Conservation (phyloP, 129 eudicot genomes). For the Ambrosia trifida region DNA sequence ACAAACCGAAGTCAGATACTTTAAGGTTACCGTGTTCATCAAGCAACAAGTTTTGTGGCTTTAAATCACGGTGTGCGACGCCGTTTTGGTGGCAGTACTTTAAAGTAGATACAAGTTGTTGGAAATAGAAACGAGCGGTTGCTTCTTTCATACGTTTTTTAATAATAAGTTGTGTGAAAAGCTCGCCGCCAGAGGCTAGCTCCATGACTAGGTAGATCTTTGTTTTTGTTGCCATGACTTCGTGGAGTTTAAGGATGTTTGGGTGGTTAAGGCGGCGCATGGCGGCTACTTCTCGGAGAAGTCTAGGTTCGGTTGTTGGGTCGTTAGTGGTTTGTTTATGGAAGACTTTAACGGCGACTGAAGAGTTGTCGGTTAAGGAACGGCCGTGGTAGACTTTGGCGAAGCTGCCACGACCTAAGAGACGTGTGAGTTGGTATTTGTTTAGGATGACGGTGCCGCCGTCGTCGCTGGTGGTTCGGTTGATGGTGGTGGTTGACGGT, state of each 20-base stretch:
- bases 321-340: conserved; percentile 44
- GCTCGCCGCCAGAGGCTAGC: conserved; percentile 74
- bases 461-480: conserved; percentile 50
- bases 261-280: conserved; percentile 81
- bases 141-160: conserved; percentile 57
- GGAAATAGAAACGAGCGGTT: conserved; percentile 54
- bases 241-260: conserved; percentile 68
- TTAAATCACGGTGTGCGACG: conserved; percentile 79
- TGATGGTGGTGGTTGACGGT: conserved; percentile 31
- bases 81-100: conserved; percentile 80
- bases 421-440: conserved; percentile 61
- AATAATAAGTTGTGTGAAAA: conserved; percentile 47
- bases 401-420: conserved; percentile 80
- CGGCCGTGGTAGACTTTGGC: conserved; percentile 79
- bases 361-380: conserved; percentile 32
- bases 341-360: conserved; percentile 67
- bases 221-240: conserved; percentile 75
- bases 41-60: conserved; percentile 77
- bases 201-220: conserved; percentile 86
- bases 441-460: conserved; percentile 52
- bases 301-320: conserved; percentile 59
- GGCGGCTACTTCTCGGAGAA: conserved; percentile 73
- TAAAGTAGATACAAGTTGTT: conserved; percentile 67
- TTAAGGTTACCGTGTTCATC: conserved; percentile 57
- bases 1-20: conserved; percentile 78